Evolutionary conservation across 306 rosid genomes (phyloP).

Genomic region (Gastrolobium villosum): DNA sequence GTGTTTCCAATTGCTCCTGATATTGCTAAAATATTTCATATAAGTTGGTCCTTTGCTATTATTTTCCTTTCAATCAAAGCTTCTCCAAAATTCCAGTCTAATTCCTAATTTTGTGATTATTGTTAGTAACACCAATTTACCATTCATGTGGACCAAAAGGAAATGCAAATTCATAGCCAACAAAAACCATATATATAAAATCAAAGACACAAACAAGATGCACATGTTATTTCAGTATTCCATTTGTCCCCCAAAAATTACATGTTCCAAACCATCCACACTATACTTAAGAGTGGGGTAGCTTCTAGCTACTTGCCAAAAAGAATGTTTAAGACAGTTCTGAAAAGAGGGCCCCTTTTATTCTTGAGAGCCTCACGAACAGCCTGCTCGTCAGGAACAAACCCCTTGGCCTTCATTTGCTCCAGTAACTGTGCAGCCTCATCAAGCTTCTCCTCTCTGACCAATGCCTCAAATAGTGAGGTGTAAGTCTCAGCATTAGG

Average conservation of each 20-base stretch:
- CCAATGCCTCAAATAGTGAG: constrained; percentile 71
- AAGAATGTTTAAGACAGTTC: constrained; percentile 67
- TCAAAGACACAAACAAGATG: not conserved
- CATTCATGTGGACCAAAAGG: not conserved
- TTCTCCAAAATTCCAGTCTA: not conserved
- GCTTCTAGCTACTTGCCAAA: constrained; percentile 55
- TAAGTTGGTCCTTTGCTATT: not conserved
- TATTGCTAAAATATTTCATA: not conserved
- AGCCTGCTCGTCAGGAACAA: constrained; percentile 72
- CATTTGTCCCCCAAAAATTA: not conserved
- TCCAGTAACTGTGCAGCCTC: constrained; percentile 65
- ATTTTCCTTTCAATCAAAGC: not conserved
- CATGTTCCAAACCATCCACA: not conserved
- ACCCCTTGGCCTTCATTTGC: constrained; percentile 65
- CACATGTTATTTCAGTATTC: not conserved
- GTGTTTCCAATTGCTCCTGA: not conserved
- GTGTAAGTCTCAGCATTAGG: constrained; percentile 73
- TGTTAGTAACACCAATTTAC: not conserved
- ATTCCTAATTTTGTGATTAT: not conserved
- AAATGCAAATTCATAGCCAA: not conserved
- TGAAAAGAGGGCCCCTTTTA: constrained; percentile 60
- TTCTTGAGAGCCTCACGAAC: constrained; percentile 58
- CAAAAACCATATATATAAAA: not conserved
- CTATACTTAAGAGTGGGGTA: not conserved
- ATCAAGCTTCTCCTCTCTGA: constrained; percentile 52